These are phyloP conservation scores for Tritrichomonas foetus DNA, from an alignment of 208 protist species.

Conservation along the genomic window DNA sequence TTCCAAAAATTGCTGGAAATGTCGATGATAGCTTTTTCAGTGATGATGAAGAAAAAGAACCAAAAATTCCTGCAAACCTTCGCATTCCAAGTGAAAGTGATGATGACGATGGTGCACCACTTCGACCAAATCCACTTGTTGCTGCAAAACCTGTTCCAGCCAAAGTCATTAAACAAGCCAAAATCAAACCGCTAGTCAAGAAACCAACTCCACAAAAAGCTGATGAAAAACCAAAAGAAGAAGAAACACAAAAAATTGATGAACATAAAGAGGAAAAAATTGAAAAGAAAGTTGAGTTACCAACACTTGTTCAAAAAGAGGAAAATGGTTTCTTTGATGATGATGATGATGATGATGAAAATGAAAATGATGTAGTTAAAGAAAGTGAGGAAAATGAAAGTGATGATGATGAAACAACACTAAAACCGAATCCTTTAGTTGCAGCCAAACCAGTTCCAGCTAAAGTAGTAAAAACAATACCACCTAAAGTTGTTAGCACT, in stretches of 20 bases:
- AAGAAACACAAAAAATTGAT: neutral
- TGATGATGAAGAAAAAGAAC: neutral
- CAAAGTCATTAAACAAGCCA: no score
- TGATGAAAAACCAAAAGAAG: neutral
- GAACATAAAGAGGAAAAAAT: neutral
- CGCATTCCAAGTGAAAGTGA: neutral
- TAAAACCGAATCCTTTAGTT: neutral
- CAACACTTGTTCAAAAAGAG: neutral
- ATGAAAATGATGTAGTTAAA: neutral
- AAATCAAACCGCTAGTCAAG: no score
- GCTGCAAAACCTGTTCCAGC: neutral
- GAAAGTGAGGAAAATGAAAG: neutral
- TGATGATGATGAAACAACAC: neutral
- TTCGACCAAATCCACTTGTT: neutral
- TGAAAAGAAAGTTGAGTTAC: neutral
- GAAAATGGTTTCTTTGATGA: neutral
- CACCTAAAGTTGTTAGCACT: neutral
- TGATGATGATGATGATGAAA: slow-evolving; percentile 11
- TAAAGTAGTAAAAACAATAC: neutral
- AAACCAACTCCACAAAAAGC: no score
- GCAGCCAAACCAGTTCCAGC: neutral
- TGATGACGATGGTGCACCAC: neutral
- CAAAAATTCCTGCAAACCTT: neutral
- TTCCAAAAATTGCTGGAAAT: neutral
- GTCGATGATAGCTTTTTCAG: neutral